Base-by-base conservation (phyloP, 257 asterid species). In the Solanum dulcamara region DNA sequence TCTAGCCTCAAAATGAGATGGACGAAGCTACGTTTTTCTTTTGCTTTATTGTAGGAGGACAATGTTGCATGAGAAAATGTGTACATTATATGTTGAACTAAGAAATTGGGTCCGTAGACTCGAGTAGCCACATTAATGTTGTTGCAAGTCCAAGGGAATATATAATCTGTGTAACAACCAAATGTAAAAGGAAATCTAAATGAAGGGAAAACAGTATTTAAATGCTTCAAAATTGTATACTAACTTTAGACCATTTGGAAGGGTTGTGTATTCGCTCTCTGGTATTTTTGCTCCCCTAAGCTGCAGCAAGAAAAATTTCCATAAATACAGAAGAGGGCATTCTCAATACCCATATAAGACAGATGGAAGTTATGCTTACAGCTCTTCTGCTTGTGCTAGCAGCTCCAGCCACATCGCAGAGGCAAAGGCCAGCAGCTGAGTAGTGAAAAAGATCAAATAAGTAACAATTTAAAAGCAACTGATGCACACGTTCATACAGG, bases 361-460 rank as follows among this genome's bases (percentile, higher is more conserved):
- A 30, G 15, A 10, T 35, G 17, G 75, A 44, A 53, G 15, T 53
- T 18, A 66, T 83, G 77, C 99, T 89, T 92, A 96, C 99, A 83
- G 99, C 99, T 92, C 99, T 89, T 95, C 94, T 92, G 84, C 98
- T 96, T 81, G 98, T 94, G 91, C 99, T 96, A 83, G 83, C 97
- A 20, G 98, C 98, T 81, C 55, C 86, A 82, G 99, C 98, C 80
- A 91, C 92, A 87, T 92, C 88, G n/a, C 91, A 81, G 74, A 95
- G 68, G 77, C 91, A 89, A 86, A 93, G 81, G 71, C 93, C 93
- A 81, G 94, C 94, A 86, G 96, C 97, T 96, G 95, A 84, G 57
- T 83, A 87, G 84, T 68, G 59, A 81, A 28, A 89, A 10, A 86
- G 85, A 83, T 81, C 33, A 86, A 91, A 80, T 68, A 66, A 84